phyloP scores from a whole-genome alignment of 225 moss, liverwort and hornwort genomes.

The Climacium dendroides region DNA sequence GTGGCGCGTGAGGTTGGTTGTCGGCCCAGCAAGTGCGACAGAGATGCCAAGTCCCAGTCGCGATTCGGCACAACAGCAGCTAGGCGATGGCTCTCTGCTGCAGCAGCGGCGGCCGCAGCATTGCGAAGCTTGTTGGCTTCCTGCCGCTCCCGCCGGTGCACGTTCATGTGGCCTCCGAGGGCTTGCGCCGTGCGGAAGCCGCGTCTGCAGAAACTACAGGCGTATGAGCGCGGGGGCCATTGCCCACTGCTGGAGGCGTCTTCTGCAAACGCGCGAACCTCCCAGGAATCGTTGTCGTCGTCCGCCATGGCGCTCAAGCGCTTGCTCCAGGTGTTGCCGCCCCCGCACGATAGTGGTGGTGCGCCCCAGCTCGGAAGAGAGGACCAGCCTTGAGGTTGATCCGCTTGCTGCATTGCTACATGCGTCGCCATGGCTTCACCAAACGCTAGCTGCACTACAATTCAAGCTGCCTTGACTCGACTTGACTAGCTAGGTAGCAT shows the following conservation, averaged over 20 bases:
- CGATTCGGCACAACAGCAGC: background rate
- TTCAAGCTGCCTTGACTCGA: background rate
- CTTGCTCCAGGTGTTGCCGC: conserved; percentile 24
- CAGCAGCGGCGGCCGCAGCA: background rate
- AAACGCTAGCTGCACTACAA: background rate
- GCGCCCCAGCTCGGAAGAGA: background rate
- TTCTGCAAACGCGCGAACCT: conserved; percentile 57
- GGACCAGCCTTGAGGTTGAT: background rate
- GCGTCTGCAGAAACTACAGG: conserved; percentile 53
- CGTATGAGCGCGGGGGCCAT: conserved; percentile 60
- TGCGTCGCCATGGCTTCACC: background rate
- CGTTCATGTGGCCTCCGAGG: conserved; percentile 67
- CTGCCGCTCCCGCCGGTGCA: conserved; percentile 50
- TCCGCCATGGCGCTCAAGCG: conserved; percentile 3
- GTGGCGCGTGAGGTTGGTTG: background rate
- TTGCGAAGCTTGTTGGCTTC: conserved; percentile 34
- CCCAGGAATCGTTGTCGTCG: conserved; percentile 38
- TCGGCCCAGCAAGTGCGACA: background rate
- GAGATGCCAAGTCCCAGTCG: background rate
- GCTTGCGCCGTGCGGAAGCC: conserved; percentile 63
- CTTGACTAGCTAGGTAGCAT: background rate
- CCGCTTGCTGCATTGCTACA: background rate
- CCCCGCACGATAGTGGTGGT: background rate
- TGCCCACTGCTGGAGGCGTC: conserved; percentile 47
- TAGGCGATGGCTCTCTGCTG: background rate